These are phyloP conservation scores for Juglanconis juglandina DNA, from an alignment of 2,329 filamentous ascomycete species.

Conservation along the genomic window DNA sequence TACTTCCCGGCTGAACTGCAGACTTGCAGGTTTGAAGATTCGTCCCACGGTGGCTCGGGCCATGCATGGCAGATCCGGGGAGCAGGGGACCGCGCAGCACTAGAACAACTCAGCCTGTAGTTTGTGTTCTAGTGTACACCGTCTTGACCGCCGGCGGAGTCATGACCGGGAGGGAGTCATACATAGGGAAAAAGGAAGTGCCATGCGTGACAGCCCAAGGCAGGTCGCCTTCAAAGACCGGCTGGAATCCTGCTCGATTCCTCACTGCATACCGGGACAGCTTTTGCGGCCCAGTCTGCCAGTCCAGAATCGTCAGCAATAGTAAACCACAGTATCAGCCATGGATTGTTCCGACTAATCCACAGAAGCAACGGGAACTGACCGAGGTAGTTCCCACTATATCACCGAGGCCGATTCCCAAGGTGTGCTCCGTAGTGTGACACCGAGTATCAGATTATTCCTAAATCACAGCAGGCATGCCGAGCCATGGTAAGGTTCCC, in stretches of 20 bases:
- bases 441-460: background rate
- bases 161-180: too few relatives aligned
- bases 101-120: background rate
- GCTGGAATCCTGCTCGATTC: too few relatives aligned
- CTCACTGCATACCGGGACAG: too few relatives aligned
- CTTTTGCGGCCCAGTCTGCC: too few relatives aligned
- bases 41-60: conserved; percentile 5
- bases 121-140: conserved; percentile 14
- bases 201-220: too few relatives aligned
- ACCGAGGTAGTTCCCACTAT: too few relatives aligned
- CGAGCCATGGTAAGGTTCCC: background rate
- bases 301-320: background rate
- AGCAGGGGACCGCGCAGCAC: background rate
- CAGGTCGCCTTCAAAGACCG: too few relatives aligned
- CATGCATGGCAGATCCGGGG: conserved; percentile 5
- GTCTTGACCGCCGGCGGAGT: background rate
- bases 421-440: background rate
- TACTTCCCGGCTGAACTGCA: background rate
- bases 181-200: background rate
- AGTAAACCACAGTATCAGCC: background rate
- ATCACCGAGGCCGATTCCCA: too few relatives aligned
- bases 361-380: background rate
- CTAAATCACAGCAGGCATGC: background rate
- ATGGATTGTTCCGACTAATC: background rate
- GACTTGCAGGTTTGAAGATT: background rate